Evolutionary conservation across 108 stramenopile species (phyloP), one percentile per base, ranked within the genome.

Genomic region (Parmales sp.): DNA sequence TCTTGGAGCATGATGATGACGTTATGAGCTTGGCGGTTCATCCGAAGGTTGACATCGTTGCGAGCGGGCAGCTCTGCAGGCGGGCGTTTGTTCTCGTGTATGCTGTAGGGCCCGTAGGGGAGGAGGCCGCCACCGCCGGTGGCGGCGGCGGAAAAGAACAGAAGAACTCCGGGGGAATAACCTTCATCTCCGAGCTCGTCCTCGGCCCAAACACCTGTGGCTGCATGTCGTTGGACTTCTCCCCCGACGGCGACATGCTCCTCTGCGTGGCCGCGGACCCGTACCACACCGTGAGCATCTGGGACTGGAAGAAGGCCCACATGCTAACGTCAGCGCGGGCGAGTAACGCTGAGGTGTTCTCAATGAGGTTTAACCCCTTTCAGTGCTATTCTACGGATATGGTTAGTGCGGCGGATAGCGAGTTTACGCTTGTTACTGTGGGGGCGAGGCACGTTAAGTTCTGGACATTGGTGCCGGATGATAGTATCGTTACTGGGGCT

Each of bases 1-100:
- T 74, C 71, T 28, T 51, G 3, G 73, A 71, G 0, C 70, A 74
- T 38, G 73, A 74, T 36, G 73, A 74, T 66, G 70, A 66, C 28
- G 74, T 74, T 20, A 74, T 67, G 31, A 67, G 49, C 16, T 0
- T 74, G 20, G 65, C 74, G 1, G 74, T 74, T 23, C 71, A 74
- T 28, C 48, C 74, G 16, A 45, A 68, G 45, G 13, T 38, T 8
- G 71, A 72, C 49, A 72, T 74, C 26, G 70, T 74, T 2, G 74
- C 65, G 13, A 72, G 70, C 28, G 74, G 71, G 11, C 74, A 74
- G 45, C 67, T 67, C 20, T 67, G 63, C 2, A 48, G 31, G 9
- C 66, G 72, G 26, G 74, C 74, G 19, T 54, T 71, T 25, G 71
- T 74, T 4, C 71, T 70, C 66, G 38, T 74, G 11, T 74, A 67